Conservation (phyloP, 805 yeast species). For the Metschnikowia reukaufii region DNA sequence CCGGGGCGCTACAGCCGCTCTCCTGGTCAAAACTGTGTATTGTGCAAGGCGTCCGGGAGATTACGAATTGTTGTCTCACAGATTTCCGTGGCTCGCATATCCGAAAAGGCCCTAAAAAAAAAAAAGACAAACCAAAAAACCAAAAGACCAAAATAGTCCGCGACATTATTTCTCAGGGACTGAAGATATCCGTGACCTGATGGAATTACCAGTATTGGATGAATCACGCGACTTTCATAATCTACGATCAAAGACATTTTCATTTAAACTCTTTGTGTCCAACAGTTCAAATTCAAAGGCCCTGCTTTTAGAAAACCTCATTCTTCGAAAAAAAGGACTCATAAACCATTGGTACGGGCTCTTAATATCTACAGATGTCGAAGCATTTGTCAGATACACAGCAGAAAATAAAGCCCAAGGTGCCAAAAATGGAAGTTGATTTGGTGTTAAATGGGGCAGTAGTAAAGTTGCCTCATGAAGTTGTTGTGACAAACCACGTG, state of each 20-base stretch:
- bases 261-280: constrained; percentile 26
- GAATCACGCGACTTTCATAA: constrained; percentile 15
- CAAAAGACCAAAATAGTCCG: too few species aligned
- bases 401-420: constrained; percentile 10
- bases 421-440: constrained; percentile 11
- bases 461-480: constrained; percentile 30
- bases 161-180: too few species aligned
- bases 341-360: constrained; percentile 24
- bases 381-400: constrained; percentile 20
- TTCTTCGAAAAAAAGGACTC: constrained; percentile 24
- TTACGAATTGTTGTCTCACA: not conserved
- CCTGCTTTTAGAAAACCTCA: constrained; percentile 27
- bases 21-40: not conserved
- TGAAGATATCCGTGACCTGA: too few species aligned
- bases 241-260: constrained; percentile 12
- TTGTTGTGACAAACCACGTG: constrained; percentile 26
- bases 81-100: too few species aligned
- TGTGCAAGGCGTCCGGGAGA: not conserved
- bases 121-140: too few species aligned
- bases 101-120: too few species aligned
- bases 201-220: too few species aligned
- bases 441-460: constrained; percentile 26
- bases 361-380: constrained; percentile 24
- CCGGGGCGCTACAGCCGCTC: not conserved
- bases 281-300: constrained; percentile 28